Evolutionary conservation across 768 basidiomycete species (phyloP).

Genomic region (Mycena pura): DNA sequence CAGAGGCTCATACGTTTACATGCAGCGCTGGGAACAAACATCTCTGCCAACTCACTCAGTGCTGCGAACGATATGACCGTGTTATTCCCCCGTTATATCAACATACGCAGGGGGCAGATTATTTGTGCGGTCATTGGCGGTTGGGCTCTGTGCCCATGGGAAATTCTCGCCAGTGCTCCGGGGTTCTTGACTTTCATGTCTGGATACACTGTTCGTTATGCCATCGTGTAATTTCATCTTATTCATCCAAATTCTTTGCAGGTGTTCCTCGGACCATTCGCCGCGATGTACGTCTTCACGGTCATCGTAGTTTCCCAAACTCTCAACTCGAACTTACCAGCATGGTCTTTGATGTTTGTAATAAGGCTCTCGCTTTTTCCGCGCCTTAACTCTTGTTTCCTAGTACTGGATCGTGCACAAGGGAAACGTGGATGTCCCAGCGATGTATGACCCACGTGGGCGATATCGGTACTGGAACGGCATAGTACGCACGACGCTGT

Average conservation of each 20-base stretch:
- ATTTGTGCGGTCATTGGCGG: slow-evolving; percentile 84
- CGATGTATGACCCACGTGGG: slow-evolving; percentile 83
- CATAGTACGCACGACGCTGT: slow-evolving; percentile 53
- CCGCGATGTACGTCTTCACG: slow-evolving; percentile 63
- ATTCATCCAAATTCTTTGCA: background rate
- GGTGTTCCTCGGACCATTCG: slow-evolving; percentile 84
- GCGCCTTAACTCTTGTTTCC: background rate
- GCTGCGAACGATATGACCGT: slow-evolving; percentile 89
- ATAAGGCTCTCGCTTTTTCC: background rate
- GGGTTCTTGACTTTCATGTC: slow-evolving; percentile 81
- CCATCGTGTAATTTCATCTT: background rate
- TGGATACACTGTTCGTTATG: slow-evolving; percentile 64
- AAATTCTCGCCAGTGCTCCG: slow-evolving; percentile 72
- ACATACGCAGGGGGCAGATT: slow-evolving; percentile 80
- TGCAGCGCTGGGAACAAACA: slow-evolving; percentile 65
- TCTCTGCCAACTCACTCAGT: slow-evolving; percentile 75
- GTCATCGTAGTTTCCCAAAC: background rate
- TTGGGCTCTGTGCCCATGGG: slow-evolving; percentile 89
- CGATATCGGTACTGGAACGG: slow-evolving; percentile 82
- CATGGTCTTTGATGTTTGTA: slow-evolving; percentile 54
- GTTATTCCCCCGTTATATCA: slow-evolving; percentile 77
- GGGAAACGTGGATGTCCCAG: slow-evolving; percentile 78
- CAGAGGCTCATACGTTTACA: background rate
- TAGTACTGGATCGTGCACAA: slow-evolving; percentile 83
- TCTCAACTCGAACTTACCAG: slow-evolving; percentile 30